phyloP scores from a whole-genome alignment of 2,329 filamentous ascomycete species.

The Aureobasidium sp. region DNA sequence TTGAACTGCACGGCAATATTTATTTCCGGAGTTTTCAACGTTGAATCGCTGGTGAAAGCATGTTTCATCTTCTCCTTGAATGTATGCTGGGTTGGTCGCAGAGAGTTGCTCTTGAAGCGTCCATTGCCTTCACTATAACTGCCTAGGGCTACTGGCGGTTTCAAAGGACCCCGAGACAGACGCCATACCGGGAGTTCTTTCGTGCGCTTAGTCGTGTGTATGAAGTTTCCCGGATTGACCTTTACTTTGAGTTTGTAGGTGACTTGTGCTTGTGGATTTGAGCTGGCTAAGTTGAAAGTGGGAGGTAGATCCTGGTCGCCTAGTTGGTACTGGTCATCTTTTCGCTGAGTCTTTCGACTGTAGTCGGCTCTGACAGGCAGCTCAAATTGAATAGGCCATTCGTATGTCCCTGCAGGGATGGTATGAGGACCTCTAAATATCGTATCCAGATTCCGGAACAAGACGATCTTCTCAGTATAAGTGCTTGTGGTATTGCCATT shows the following conservation, averaged over 20 bases:
- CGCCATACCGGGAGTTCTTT: neutral
- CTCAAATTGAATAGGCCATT: slow-evolving; percentile 1
- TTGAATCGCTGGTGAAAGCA: neutral
- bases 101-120: neutral
- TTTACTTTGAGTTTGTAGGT: slow-evolving; percentile 3
- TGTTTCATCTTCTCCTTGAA: slow-evolving; percentile 8
- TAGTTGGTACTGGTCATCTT: neutral
- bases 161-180: neutral
- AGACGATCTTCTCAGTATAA: neutral
- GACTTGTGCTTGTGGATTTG: neutral
- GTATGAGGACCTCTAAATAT: slow-evolving; percentile 1
- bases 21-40: slow-evolving; percentile 2
- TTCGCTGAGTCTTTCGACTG: neutral
- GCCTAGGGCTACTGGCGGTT: neutral
- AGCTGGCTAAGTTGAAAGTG: neutral
- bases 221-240: neutral
- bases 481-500: neutral
- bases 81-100: neutral
- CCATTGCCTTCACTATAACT: neutral
- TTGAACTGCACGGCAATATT: neutral
- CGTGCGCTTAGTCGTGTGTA: neutral
- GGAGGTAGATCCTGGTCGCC: neutral
- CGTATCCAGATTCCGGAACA: neutral
- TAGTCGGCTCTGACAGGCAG: neutral
- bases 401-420: neutral